Percentiles rank a stretch among this genome's conserved stretches.
Evolutionary conservation across 2,329 filamentous ascomycete species (phyloP).

Genomic region (Penicillium sp.): DNA sequence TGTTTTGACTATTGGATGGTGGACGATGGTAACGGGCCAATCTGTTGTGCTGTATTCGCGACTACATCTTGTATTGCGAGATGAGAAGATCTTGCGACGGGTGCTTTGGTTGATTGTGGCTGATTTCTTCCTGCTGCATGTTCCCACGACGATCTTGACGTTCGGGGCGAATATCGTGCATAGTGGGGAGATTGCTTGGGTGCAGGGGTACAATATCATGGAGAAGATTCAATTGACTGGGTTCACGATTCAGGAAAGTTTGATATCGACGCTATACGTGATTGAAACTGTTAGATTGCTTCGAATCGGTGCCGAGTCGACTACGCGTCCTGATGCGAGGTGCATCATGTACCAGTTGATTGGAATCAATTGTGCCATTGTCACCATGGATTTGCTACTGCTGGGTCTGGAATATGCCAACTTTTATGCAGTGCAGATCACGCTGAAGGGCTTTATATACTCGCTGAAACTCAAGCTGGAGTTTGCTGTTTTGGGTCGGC

Average conservation of each 20-base stretch:
- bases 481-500: conserved; percentile 50
- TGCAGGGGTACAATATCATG: conserved; percentile 43
- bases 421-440: conserved; percentile 40
- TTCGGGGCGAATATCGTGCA: conserved; percentile 40
- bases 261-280: conserved; percentile 50
- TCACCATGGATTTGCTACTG: conserved; percentile 44
- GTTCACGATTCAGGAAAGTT: conserved; percentile 45
- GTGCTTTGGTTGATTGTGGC: conserved; percentile 56
- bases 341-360: conserved; percentile 45
- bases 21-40: conserved; percentile 59
- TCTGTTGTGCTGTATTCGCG: conserved; percentile 60
- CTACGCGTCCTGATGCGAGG: conserved; percentile 23
- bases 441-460: conserved; percentile 39
- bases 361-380: conserved; percentile 45
- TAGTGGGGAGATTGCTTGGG: conserved; percentile 24
- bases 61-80: conserved; percentile 56
- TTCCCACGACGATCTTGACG: conserved; percentile 53
- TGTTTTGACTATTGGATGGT: conserved; percentile 53
- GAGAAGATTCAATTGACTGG: conserved; percentile 46
- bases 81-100: conserved; percentile 46
- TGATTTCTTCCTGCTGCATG: conserved; percentile 52
- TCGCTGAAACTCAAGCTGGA: conserved; percentile 51
- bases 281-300: conserved; percentile 50
- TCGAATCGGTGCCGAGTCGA: conserved; percentile 27
- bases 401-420: conserved; percentile 41